Base-by-base conservation (phyloP, 805 yeast genomes). In the Spathaspora sp. region DNA sequence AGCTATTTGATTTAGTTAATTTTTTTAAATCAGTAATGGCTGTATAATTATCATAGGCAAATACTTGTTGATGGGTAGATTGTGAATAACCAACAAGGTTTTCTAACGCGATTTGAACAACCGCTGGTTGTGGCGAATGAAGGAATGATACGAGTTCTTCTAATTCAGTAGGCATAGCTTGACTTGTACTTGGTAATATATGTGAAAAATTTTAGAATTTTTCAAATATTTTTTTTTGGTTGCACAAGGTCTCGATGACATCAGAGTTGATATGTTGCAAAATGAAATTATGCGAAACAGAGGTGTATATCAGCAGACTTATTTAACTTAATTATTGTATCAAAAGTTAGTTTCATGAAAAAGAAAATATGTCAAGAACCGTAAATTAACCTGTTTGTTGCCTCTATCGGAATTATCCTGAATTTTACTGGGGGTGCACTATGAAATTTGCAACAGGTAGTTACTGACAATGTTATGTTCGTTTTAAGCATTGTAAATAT, bases 71-170 rank as follows among this genome's bases (percentile, higher is more conserved):
- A 35, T 84, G 80, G 2, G 85, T 76, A 8, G 93, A 93, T 45
- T 84, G 81, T 9, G 96, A 86, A 65, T 78, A 89, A 2, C 92
- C 96, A 11, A 89, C 90, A 50, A 91, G 67, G 64, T 90, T 85
- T 60, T 88, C 94, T 46, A 92, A 73, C 0, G 97, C 97, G 51
- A 91, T 85, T 59, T 86, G 89, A 53, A 86, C 82, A 31, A 90
- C 88, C 10, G 86, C 86, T 2, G 87, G 85, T 62, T 87, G 89
- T 1, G 88, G 86, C 7, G 93, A 82, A 65, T 89, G 97, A 54
- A 92, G 75, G 63, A 92, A 91, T 46, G 78, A 82, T 19, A 90
- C 96, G 44, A 92, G 73, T 52, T 75, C 80, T 65, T 75, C 80
- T 46, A 75, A 58, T 56, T 75, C 76, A 5, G 72, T 66, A 35